Evolutionary conservation across 2,329 filamentous ascomycete species (phyloP), one percentile per base, ranked within the genome.

Genomic region (Paracamarosporium sp.): DNA sequence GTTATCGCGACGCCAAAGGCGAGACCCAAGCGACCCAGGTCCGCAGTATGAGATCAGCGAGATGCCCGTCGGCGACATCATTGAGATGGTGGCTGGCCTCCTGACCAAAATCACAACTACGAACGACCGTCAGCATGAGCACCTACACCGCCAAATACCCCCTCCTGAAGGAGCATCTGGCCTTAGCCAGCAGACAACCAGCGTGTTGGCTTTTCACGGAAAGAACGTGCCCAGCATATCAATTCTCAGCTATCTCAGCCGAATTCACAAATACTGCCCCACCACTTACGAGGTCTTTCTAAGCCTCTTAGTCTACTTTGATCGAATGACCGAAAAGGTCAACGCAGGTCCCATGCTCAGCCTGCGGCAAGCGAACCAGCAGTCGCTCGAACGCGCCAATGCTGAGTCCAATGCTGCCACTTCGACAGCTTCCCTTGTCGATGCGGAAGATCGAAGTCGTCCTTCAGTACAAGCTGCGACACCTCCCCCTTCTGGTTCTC

Each of bases 251-350:
- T 99, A 99, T 71, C 81, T 99, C 52, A 94, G 90, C 69, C 89
- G 95, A 59, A 98, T 99, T 74, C 94, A 99, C 80, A 97, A 97
- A 80, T 99, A 99, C 79, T 99, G 95, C 71, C 95, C 95, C 0
- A 98, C 95, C 5, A 98, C 95, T 0, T 99, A 97, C 74, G 95
- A 99, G 78, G 95, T 99, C 0, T 99, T 99, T 73, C 81, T 99
- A 59, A 97, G 93, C 73, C 79, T 99, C 69, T 80, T 99, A 54
- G 93, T 99, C 30, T 99, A 98, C 78, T 99, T 99, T 78, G 95
- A 99, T 76, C 90, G 95, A 61, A 99, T 99, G 95, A 97, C 94
- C 41, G 95, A 98, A 76, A 86, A 92, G 57, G 93, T 98, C 57
- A 98, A 98, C 73, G 89, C 90, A 43, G 84, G 89, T 56, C 90